Base-by-base conservation (phyloP, 192 early-diverging fungal genomes). In the Backusella tarrabulga region DNA sequence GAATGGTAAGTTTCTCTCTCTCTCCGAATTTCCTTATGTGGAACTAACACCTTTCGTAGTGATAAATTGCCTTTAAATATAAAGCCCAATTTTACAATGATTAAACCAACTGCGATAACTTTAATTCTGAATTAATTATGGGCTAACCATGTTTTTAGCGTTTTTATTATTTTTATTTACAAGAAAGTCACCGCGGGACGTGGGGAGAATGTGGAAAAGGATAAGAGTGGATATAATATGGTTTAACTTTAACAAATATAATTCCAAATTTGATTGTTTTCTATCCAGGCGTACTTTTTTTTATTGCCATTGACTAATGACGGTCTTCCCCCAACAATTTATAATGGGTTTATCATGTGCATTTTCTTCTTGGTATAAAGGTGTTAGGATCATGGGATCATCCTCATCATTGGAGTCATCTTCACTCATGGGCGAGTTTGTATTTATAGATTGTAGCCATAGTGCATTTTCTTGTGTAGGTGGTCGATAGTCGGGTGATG, bases 401-500 rank as follows among this genome's bases (percentile, higher is more conserved):
- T 38, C 69, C 17, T 72, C 71, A 72, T 72, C 71, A 2, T 44
- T 44, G 32, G 71, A 72, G 26, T 72, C 71, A 6, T 72, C 41
- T 72, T 72, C 71, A 14, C 41, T 72, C 29, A 72, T 50, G 5
- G 71, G 71, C 8, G 71, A 72, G 17, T 23, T 1, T 38, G 73
- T 21, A 17, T 63, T 35, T 26, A 74, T 17, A 3, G 74, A 42
- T 21, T 68, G 66, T 40, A 75, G 41, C 74, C 74, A 75, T 26
- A 75, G 41, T 11, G 71, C 38, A 1, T 66, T 66, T 15, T 68
- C 66, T 36, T 75, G 15, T 14, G 52, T 35, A n/a, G 23, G 56
- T 26, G 74, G 74, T 75, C 74, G 29, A n/a, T 67, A 75, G 23
- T 75, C 74, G 17, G 74, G 74, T 36, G 63, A 67, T 23, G 74